A percentile compares a stretch with the other conserved stretches of the same genome.
phyloP scores from a whole-genome alignment of 805 yeast genomes.

The Kuraishia hungarica region DNA sequence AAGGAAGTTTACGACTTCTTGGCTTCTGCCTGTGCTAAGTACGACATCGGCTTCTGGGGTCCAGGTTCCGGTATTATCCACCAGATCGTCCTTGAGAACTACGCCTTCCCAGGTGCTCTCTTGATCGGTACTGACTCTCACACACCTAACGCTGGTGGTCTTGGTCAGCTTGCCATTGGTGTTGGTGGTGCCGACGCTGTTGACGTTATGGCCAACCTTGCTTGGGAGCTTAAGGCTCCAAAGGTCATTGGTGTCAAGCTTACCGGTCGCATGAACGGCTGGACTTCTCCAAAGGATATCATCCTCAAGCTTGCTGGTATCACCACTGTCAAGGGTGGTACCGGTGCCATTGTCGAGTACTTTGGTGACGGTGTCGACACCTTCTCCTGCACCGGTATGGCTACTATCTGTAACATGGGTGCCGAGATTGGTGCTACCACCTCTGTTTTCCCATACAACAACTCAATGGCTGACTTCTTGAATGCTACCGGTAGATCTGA shows the following conservation, averaged over 20 bases:
- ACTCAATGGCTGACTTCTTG: constrained; percentile 80
- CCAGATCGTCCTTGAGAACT: constrained; percentile 93
- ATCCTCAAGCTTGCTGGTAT: constrained; percentile 90
- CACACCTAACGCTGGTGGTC: constrained; percentile 98
- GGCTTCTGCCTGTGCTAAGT: constrained; percentile 86
- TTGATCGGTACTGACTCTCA: constrained; percentile 96
- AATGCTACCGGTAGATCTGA: constrained; percentile 79
- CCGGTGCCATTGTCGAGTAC: constrained; percentile 94
- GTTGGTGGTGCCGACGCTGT: constrained; percentile 99
- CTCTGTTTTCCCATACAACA: constrained; percentile 94
- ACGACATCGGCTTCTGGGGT: constrained; percentile 98
- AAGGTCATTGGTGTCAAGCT: constrained; percentile 90
- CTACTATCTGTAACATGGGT: constrained; percentile 99
- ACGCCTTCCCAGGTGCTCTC: constrained; percentile 95
- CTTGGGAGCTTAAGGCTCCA: constrained; percentile 98
- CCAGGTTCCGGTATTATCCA: constrained; percentile 99
- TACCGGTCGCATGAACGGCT: constrained; percentile 85
- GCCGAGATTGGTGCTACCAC: constrained; percentile 99
- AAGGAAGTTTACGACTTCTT: constrained; percentile 94
- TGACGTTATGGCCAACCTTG: constrained; percentile 86
- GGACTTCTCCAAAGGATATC: constrained; percentile 97
- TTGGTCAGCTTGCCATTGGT: constrained; percentile 96
- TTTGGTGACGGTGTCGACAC: constrained; percentile 92
- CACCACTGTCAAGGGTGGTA: constrained; percentile 96
- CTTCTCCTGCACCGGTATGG: constrained; percentile 97